These are phyloP conservation scores for Penicillium antarcticum DNA, from an alignment of 495 filamentous ascomycete species.

Conservation along the genomic window DNA sequence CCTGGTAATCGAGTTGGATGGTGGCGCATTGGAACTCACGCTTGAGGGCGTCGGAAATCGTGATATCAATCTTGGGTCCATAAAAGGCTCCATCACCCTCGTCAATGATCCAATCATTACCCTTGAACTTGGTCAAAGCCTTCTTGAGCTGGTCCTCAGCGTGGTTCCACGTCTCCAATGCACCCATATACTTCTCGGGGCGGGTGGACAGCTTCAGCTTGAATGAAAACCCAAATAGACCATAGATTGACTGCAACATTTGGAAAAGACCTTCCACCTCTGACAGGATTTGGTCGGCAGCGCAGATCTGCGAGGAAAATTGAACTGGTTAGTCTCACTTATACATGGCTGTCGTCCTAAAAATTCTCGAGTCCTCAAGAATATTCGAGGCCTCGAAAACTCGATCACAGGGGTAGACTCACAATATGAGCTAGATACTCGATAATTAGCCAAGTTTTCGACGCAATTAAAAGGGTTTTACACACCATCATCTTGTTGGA, in stretches of 20 bases:
- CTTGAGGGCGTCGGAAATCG: constrained; percentile 74
- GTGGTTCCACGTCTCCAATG: constrained; percentile 80
- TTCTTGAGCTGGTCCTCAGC: constrained; percentile 76
- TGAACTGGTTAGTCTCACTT: no score
- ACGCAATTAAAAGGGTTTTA: no score
- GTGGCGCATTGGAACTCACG: constrained; percentile 90
- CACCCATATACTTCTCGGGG: constrained; percentile 87
- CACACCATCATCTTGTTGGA: constrained; percentile 82
- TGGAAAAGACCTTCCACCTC: constrained; percentile 89
- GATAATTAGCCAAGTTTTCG: no score
- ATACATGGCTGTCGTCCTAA: no score
- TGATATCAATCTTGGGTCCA: constrained; percentile 94
- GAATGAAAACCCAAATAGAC: constrained; percentile 91
- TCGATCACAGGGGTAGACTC: no score
- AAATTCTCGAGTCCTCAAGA: no score
- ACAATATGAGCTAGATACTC: no score
- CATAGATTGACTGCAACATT: constrained; percentile 80
- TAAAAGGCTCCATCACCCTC: constrained; percentile 97
- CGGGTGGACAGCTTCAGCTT: constrained; percentile 93
- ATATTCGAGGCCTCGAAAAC: no score
- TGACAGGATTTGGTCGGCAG: constrained; percentile 64
- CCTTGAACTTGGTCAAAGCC: constrained; percentile 76
- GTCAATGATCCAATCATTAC: constrained; percentile 81
- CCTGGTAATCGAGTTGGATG: constrained; percentile 96
- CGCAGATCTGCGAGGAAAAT: constrained; percentile 51